Evolutionary conservation across 1,139 yeast genomes (phyloP).

Genomic region (Geotrichum restrictum): DNA sequence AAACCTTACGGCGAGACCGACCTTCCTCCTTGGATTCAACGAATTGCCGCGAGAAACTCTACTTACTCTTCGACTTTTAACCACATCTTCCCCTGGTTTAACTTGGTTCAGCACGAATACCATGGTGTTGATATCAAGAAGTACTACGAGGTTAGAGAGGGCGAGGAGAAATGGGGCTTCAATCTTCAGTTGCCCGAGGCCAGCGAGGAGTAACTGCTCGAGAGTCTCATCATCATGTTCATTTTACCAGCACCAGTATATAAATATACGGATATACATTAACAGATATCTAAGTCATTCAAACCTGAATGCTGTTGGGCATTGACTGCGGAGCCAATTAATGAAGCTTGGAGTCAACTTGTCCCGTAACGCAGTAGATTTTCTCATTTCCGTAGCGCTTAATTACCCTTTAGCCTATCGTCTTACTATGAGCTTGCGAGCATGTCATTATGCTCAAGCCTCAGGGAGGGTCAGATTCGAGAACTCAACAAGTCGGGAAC

Average conservation of each 20-base stretch:
- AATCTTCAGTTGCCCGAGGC: constrained; percentile 31
- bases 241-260: not conserved
- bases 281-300: too few relatives aligned
- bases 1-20: constrained; percentile 58
- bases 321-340: too few relatives aligned
- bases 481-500: too few relatives aligned
- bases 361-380: too few relatives aligned
- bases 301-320: too few relatives aligned
- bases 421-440: too few relatives aligned
- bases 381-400: too few relatives aligned
- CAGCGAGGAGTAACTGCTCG: constrained; percentile 9
- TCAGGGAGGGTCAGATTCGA: too few relatives aligned
- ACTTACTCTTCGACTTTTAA: constrained; percentile 63
- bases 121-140: constrained; percentile 73
- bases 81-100: constrained; percentile 77
- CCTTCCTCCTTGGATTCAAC: constrained; percentile 68
- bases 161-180: constrained; percentile 44
- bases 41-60: constrained; percentile 74
- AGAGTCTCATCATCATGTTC: constrained; percentile 1
- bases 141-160: constrained; percentile 61
- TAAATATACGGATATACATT: not conserved
- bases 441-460: too few relatives aligned
- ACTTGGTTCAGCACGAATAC: constrained; percentile 74
- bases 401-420: too few relatives aligned
- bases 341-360: too few relatives aligned